phyloP scores from a whole-genome alignment of 768 basidiomycete species.

The Lactifluus piperatus region DNA sequence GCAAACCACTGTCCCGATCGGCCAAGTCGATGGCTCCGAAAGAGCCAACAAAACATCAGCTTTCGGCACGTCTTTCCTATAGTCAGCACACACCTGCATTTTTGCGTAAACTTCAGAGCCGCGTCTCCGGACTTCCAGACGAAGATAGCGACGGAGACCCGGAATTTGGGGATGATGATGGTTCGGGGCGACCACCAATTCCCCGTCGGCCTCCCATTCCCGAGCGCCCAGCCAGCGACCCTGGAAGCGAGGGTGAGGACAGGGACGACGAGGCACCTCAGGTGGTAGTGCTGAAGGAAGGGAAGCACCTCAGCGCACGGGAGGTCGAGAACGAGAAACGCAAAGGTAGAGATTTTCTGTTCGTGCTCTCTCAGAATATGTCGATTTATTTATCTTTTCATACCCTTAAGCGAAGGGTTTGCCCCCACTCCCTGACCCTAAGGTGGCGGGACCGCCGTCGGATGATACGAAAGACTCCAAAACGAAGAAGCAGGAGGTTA shows the following conservation, averaged over 20 bases:
- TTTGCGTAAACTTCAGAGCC: constrained; percentile 55
- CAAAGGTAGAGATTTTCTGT: constrained; percentile 42
- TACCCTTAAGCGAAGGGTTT: constrained; percentile 51
- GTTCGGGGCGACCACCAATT: constrained; percentile 64
- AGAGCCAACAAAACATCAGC: constrained; percentile 63
- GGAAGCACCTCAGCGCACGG: constrained; percentile 73
- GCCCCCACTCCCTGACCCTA: constrained; percentile 39
- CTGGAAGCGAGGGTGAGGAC: constrained; percentile 62
- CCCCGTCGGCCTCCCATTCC: constrained; percentile 67
- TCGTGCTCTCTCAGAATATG: not conserved
- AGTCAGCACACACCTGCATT: constrained; percentile 53
- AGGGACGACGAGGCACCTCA: constrained; percentile 73
- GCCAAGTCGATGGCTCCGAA: constrained; percentile 32
- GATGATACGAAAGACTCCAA: not conserved
- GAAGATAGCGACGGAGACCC: constrained; percentile 41
- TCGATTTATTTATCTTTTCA: not conserved
- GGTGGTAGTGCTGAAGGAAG: constrained; percentile 80
- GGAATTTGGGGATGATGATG: constrained; percentile 55
- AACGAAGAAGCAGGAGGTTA: constrained; percentile 12
- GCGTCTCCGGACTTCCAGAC: constrained; percentile 44
- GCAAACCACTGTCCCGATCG: not conserved
- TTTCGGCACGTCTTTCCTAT: constrained; percentile 64
- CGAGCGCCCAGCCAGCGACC: constrained; percentile 54
- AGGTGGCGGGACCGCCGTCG: not conserved
- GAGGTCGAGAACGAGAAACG: constrained; percentile 74